Base-by-base conservation (phyloP, 1,284 basidiomycete genomes). In the Entoloma clypeatum region DNA sequence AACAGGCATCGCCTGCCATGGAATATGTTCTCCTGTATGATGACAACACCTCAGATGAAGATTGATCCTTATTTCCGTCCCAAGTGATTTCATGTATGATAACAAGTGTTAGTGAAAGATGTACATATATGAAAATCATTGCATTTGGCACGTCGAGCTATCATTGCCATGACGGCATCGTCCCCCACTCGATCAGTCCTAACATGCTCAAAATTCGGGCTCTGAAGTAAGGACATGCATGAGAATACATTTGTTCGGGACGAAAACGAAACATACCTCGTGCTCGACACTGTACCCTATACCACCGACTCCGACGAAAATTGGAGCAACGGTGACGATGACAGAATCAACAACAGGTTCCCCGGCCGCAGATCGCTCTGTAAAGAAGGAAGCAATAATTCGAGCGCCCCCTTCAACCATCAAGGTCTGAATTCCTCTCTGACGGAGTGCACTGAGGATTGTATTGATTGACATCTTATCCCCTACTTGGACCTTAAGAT, bases 331-430 rank as follows among this genome's bases (percentile, higher is more conserved):
- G 2, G 92, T 96, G 27, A 95, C 67, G 32, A 96, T 75, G 23
- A 95, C 61, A 17, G 72, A 71, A 57, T 95, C 85, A 3, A 93
- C 72, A 5, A 77, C 45, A 9, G 27, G 47, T 40, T 47, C 24
- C 42, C 47, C 35, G 43, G 40, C 30, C 31, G 50, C 39, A 27
- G 52, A 35, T 62, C n/a, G n/a, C n/a, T 58, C 17, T 7, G 65
- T 55, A 14, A 96, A 67, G 63, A 95, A 92, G 2, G 86, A 81
- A 11, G 75, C 71, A 43, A 99, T 92, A 44, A 98, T 74, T 4
- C 69, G 65, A 3, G 91, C 87, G 11, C 95, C 95, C 38, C 95
- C 95, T 68, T 99, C 95, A 7, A 97, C 86, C 95, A 99, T 99
- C 39, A 97, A 68, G 3, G 83, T 84, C 6, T 64, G 64, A 44